phyloP scores from a whole-genome alignment of 495 filamentous ascomycete species.

The Lophium mytilinum region DNA sequence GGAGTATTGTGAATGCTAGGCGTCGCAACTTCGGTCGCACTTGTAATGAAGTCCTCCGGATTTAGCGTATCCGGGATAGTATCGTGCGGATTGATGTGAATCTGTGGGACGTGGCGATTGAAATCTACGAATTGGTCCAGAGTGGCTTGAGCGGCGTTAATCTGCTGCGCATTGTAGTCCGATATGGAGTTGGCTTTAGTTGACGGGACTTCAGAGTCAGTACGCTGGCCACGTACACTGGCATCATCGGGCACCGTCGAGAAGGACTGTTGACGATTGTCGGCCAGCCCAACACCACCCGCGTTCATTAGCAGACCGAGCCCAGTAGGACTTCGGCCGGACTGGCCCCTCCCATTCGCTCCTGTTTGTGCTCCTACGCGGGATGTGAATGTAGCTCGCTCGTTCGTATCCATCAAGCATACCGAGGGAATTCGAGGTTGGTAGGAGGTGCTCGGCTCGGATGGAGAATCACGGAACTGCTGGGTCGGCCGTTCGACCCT shows the following conservation, averaged over 20 bases:
- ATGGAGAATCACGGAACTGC: background rate
- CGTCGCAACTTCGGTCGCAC: conserved; percentile 37
- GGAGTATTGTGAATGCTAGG: conserved; percentile 34
- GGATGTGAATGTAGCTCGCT: background rate
- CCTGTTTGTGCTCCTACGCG: background rate
- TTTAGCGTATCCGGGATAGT: conserved; percentile 18
- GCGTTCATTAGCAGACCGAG: conserved; percentile 15
- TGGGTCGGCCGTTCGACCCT: background rate
- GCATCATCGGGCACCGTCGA: conserved; percentile 17
- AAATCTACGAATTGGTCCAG: conserved; percentile 2
- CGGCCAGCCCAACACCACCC: background rate
- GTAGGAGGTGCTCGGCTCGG: conserved; percentile 11
- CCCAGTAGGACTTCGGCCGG: background rate
- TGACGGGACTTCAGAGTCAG: conserved; percentile 6
- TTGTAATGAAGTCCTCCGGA: conserved; percentile 27
- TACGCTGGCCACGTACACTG: background rate
- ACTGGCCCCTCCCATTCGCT: background rate
- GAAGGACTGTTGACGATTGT: conserved; percentile 12
- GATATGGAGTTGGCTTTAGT: conserved; percentile 13
- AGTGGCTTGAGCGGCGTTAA: background rate
- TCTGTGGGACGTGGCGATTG: conserved; percentile 5
- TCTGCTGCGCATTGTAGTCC: conserved; percentile 1
- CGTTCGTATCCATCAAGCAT: conserved; percentile 17
- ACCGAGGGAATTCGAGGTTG: conserved; percentile 22
- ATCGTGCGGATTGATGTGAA: conserved; percentile 5